phyloP scores from a whole-genome alignment of 257 asterid species.

The Ligustrum vulgare region DNA sequence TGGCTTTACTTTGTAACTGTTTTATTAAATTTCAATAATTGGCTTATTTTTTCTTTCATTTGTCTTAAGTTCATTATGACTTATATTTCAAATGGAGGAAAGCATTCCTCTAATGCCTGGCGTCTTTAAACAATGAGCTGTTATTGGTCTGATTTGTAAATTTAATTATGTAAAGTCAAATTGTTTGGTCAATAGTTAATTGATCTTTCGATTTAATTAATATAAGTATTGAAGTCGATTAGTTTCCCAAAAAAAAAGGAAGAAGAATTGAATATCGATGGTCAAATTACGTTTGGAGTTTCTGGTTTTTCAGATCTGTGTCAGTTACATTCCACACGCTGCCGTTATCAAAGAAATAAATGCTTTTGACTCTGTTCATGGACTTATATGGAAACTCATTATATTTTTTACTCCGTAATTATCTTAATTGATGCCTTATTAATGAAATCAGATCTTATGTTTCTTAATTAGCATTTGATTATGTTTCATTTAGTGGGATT shows the following conservation, averaged over 20 bases:
- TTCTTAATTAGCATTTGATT: conserved; percentile 21
- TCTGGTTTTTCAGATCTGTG: conserved; percentile 8
- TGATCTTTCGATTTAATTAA: conserved; percentile 6
- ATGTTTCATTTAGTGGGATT: not conserved
- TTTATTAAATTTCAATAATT: not conserved
- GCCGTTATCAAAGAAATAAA: conserved; percentile 7
- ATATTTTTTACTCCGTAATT: not conserved
- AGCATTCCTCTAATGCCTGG: not conserved
- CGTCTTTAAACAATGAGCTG: conserved; percentile 4
- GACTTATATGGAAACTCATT: too few species aligned
- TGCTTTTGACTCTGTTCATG: conserved; percentile 8
- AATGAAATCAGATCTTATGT: conserved; percentile 14
- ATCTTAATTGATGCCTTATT: conserved; percentile 18
- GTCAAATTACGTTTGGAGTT: conserved; percentile 18
- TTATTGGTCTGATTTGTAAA: conserved; percentile 18
- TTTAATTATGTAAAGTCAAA: not conserved
- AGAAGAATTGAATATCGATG: not conserved
- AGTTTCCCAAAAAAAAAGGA: too few species aligned
- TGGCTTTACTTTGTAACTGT: not conserved
- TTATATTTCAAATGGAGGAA: not conserved
- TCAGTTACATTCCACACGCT: conserved; percentile 10
- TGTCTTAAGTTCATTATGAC: not conserved
- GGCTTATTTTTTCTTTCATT: not conserved
- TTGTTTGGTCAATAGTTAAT: conserved; percentile 17
- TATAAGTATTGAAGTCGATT: not conserved